Base-by-base conservation (phyloP, 495 filamentous ascomycete species). In the Aeminium ludgeri region DNA sequence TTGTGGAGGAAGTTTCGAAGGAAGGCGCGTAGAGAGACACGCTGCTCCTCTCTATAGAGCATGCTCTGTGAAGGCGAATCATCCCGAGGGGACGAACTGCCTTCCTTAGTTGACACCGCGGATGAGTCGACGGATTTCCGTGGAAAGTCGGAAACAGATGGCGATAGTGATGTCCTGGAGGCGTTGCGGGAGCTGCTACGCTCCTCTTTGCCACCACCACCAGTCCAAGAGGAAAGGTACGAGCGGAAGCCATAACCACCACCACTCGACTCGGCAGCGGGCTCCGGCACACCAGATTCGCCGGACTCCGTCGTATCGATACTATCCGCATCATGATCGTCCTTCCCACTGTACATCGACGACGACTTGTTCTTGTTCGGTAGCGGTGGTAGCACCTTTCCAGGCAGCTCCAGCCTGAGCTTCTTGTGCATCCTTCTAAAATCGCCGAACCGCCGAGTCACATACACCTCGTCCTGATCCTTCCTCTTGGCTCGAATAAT, bases 11-110 rank as follows among this genome's bases (percentile, higher is more conserved):
- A 65, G 2, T 73, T 80, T 10, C 89, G 73, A 15, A 97, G 61
- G 55, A 89, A 96, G 3, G 91, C 87, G 31, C 89, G 74, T 10
- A 96, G 65, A 3, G 86, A 94, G 25, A 97, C 78, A 43, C 89
- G 72, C 59, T 97, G 89, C 44, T 78, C 82, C 60, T 97, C 89
- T 13, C 89, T 72, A 60, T 78, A 89, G 13, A 97, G 69, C 0
- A 78, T 62, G 20, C 13, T 41, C 16, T 34, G 35, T 2, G 39
- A 36, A 7, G 39, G 33, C 10, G 42, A 33, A 3, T 25, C 37
- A 6, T 13, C 18, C 7, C 43, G 38, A 8, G 31, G 38, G 6
- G 45, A 34, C 1, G 41, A 44, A 15, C 5, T 15, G 16, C 25
- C 30, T 20, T 38, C 38, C 23, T 27, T 12, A 6, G 38, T 29